Evolutionary conservation across 75 land plant genomes (phyloP).

Genomic region (Pseudotsuga menziesii): DNA sequence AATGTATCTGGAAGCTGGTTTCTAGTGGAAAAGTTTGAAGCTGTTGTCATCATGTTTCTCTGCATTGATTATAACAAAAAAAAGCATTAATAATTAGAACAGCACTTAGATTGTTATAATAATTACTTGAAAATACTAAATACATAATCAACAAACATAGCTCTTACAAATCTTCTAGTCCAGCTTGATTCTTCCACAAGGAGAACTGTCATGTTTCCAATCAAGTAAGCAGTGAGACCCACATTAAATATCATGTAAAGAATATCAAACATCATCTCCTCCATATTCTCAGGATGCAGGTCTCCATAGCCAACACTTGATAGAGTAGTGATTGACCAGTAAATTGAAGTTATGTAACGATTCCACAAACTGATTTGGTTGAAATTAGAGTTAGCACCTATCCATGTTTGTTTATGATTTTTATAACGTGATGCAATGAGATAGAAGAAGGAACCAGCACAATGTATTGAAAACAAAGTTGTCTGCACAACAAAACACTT

Average conservation of each 20-base stretch:
- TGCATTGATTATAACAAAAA: neutral
- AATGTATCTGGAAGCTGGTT: neutral
- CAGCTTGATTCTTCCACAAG: slow-evolving; percentile 16
- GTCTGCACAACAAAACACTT: too few relatives aligned
- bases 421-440: too few relatives aligned
- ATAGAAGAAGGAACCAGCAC: too few relatives aligned
- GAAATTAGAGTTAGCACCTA: slow-evolving; percentile 22
- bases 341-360: slow-evolving; percentile 22
- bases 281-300: slow-evolving; percentile 21
- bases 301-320: slow-evolving; percentile 39
- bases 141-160: neutral
- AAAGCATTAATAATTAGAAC: neutral
- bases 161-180: slow-evolving; percentile 27
- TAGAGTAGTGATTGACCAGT: slow-evolving; percentile 35
- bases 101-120: neutral
- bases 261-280: slow-evolving; percentile 23
- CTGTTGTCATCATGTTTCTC: too few relatives aligned
- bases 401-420: too few relatives aligned
- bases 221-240: slow-evolving; percentile 26
- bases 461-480: too few relatives aligned
- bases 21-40: too few relatives aligned
- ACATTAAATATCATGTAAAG: slow-evolving; percentile 28
- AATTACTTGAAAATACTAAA: too few relatives aligned
- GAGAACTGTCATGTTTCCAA: slow-evolving; percentile 40
- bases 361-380: slow-evolving; percentile 15